Base-by-base conservation (phyloP, 257 asterid species). In the Solanum lycopersicoides region DNA sequence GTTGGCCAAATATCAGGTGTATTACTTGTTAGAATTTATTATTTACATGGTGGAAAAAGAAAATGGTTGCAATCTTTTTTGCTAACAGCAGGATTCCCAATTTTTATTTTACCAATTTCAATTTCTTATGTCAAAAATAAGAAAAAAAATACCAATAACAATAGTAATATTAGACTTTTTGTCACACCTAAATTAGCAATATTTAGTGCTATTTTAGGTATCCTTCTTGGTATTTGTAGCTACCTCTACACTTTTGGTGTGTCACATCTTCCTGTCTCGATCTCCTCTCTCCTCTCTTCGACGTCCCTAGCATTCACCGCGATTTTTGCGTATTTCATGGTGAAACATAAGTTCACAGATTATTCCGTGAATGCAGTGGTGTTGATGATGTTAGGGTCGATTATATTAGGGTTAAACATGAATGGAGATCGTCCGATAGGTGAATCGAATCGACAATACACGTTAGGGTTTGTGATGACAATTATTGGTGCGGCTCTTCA, bases 11-110 rank as follows among this genome's bases (percentile, higher is more conserved):
- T 89, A 6, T 84, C 89, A 34, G 92, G 91, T 47, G 84, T 88
- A 7, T 13, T 89, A 12, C 92, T 90, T n/a, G 59, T 86, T 35
- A 90, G 91, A 74, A 23, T 85, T 23, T 90, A 90, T 47, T 90
- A 85, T 86, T 59, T 90, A 42, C 86, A 89, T 44, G 90, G 91
- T 10, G 92, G 92, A 37, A 87, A 82, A 53, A 82, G 90, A 25
- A 90, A 90, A 66, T 90, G 91, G 91, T 74, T 90, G 32, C 60
- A 89, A 37, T 23, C 92, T 21, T 90, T 83, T 89, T 14, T 89
- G 13, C 89, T 90, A 23, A 87, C 92, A 9, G 90, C 90, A 50
- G 92, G 91, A 39, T 90, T 87, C n/a, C 92, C 92, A 32, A 80
- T 83, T 14, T 71, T 90, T 14, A 39, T 90, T 86, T 44, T 90